phyloP scores from a whole-genome alignment of 345 rosid species.

The Clausena lansium region DNA sequence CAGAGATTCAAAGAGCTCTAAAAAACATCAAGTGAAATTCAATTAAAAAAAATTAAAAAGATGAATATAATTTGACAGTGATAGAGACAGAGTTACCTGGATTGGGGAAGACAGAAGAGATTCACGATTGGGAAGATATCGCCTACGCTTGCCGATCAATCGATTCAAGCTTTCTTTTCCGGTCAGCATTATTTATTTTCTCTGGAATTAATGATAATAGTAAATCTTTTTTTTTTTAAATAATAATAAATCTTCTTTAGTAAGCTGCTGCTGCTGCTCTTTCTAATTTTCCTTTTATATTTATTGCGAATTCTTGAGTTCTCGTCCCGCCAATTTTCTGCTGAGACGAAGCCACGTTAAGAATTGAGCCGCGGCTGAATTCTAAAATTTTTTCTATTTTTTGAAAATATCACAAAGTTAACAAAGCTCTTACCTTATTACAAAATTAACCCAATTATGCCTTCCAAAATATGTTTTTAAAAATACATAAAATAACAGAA shows the following conservation, averaged over 20 bases:
- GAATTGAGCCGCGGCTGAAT: no score
- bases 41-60: not conserved
- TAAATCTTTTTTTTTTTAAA: no score
- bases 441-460: no score
- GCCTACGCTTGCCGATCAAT: conserved; percentile 73
- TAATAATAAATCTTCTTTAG: not conserved
- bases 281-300: no score
- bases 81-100: conserved; percentile 26
- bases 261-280: not conserved
- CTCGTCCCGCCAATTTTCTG: no score
- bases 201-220: not conserved
- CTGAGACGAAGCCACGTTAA: no score
- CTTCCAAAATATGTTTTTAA: no score
- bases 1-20: conserved; percentile 46
- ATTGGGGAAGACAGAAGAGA: conserved; percentile 42
- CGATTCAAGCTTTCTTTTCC: conserved; percentile 75
- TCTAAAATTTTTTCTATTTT: no score
- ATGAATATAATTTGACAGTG: not conserved
- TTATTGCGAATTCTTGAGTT: no score
- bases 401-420: no score
- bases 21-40: not conserved
- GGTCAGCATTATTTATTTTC: conserved; percentile 39
- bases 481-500: no score
- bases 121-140: conserved; percentile 59
- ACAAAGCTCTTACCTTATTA: no score